These are phyloP conservation scores for Sanghuangporus baumii DNA, from an alignment of 1,284 basidiomycete genomes.

Conservation along the genomic window DNA sequence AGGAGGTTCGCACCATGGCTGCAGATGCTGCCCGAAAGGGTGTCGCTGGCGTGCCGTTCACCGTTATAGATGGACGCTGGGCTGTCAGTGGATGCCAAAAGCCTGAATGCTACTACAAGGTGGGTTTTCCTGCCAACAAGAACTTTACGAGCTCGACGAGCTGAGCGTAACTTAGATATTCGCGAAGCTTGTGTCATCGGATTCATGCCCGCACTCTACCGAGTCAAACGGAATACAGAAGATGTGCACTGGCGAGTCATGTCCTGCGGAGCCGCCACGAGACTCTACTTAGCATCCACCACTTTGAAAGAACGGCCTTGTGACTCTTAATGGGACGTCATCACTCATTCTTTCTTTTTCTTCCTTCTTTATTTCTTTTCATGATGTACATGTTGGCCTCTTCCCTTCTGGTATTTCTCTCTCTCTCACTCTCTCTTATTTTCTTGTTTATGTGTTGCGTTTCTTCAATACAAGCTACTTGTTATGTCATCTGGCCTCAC, in stretches of 20 bases:
- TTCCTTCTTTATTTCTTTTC: not conserved
- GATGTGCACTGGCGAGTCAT: not conserved
- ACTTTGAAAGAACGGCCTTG: not conserved
- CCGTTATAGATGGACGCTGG: conserved; percentile 76
- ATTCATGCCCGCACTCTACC: not conserved
- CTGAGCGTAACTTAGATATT: conserved; percentile 3
- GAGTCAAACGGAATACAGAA: not conserved
- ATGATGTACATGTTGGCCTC: not conserved
- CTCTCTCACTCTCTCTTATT: not conserved
- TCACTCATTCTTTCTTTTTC: not conserved
- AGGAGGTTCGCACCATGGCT: conserved; percentile 65
- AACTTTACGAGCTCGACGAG: not conserved
- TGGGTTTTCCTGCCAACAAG: conserved; percentile 26
- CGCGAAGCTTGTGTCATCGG: conserved; percentile 9
- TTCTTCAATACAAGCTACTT: not conserved
- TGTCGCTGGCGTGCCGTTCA: conserved; percentile 76
- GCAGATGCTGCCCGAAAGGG: conserved; percentile 62
- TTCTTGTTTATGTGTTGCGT: not conserved
- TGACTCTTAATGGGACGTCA: not conserved
- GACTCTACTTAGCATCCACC: not conserved
- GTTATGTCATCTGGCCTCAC: not conserved
- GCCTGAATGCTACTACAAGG: conserved; percentile 67
- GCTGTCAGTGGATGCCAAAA: conserved; percentile 71
- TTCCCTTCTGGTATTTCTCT: not conserved
- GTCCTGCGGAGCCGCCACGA: not conserved